These are phyloP conservation scores for Dissophora globulifera DNA, from an alignment of 192 early-diverging fungal genomes.

Conservation along the genomic window DNA sequence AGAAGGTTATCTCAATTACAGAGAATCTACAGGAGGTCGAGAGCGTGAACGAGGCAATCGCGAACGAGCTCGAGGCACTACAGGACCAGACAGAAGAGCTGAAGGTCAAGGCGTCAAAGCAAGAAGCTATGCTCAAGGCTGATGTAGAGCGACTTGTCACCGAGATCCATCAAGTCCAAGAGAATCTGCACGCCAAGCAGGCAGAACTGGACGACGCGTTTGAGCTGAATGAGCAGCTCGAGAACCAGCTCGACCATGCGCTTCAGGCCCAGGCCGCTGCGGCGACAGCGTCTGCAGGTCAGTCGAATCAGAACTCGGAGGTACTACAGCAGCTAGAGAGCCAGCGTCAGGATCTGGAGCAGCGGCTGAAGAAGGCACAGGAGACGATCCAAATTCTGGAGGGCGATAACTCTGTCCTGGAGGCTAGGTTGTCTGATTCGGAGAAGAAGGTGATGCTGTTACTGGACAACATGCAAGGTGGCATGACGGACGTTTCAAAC, in stretches of 20 bases:
- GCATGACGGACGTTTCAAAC: conserved; percentile 13
- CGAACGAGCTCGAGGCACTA: conserved; percentile 31
- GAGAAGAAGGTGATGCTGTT: conserved; percentile 45
- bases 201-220: conserved; percentile 25
- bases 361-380: conserved; percentile 24
- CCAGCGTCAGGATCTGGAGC: conserved; percentile 33
- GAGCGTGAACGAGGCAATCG: conserved; percentile 23
- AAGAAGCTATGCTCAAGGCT: conserved; percentile 33
- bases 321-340: conserved; percentile 11
- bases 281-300: not conserved
- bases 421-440: conserved; percentile 24
- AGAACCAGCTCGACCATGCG: conserved; percentile 30
- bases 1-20: conserved; percentile 44
- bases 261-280: conserved; percentile 28
- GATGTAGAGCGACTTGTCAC: conserved; percentile 41
- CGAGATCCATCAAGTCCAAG: conserved; percentile 42
- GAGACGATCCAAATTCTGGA: conserved; percentile 21
- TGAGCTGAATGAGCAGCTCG: conserved; percentile 43
- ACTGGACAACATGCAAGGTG: conserved; percentile 41
- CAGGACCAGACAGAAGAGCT: conserved; percentile 14
- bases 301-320: not conserved
- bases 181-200: conserved; percentile 20
- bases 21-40: conserved; percentile 33
- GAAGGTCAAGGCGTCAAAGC: conserved; percentile 4
- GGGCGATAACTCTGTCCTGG: conserved; percentile 37